Evolutionary conservation across 2,329 filamentous ascomycete genomes (phyloP), one percentile per base, ranked within the genome.

Genomic region (Neofusicoccum parvum): DNA sequence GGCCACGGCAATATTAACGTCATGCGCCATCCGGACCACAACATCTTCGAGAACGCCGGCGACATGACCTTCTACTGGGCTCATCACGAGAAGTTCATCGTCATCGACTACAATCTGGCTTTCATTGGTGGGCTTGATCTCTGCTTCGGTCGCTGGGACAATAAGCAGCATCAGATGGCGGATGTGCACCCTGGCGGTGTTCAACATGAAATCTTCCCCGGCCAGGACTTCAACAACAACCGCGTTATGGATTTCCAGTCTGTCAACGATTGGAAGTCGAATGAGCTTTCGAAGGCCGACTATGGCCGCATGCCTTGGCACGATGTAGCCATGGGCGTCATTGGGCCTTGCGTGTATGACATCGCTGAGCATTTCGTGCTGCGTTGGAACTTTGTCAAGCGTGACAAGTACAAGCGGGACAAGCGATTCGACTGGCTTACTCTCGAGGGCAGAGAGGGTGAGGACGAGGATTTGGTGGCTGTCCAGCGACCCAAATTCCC

Each of bases 31-130:
- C 94, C 94, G 0, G 94, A 98, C 76, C 94, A 98, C 80, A 97
- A 97, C 69, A 86, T 97, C 2, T 88, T 98, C 59, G 93, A 97
- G 72, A 97, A 97, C 72, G 91, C 90, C 2, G 91, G 91, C 36
- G 94, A 98, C 71, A 96, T 97, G 92, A 97, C 93, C 0, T 92
- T 97, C 73, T 97, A 97, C 80, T 98, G 94, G 88, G 95, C 95
- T 0, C 95, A 99, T 75, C 95, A 99, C 75, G 95, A 99, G 73
- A 99, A 99, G 76, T 96, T 97, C 74, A 91, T 98, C 64, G 91
- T 99, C 17, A 91, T 98, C 62, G 95, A 98, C 79, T 96, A 96
- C 73, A 86, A 89, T 15, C 80, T 94, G 71, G 95, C 93, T 14
- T 98, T 98, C 73, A 94, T 98, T 66, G 95, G 95, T 62, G 95